Evolutionary conservation across 2,329 filamentous ascomycete genomes (phyloP), one percentile per base, ranked within the genome.

Genomic region (Geosmithia flava): DNA sequence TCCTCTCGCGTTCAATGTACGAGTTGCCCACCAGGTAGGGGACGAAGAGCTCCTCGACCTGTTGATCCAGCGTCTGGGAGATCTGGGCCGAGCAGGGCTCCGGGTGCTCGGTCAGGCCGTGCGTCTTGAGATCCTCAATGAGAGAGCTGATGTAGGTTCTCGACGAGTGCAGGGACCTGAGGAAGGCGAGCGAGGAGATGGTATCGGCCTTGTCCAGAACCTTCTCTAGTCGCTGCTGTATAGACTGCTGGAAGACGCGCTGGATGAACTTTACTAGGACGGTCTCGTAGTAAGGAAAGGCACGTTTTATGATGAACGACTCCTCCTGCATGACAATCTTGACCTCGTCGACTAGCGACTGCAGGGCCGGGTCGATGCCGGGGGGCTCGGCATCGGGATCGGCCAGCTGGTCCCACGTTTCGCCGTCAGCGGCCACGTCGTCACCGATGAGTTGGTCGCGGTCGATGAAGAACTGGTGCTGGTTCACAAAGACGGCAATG

Each of bases 391-490:
- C 81, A 66, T 98, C 93, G 0, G 94, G 94, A 59, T 98, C 93
- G 44, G 94, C 91, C 47, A 98, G 74, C 55, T 84, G 83, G 49
- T 97, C 91, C 90, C 91, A 96, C 2, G 81, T 83, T 52, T 88
- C 79, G 50, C 75, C 76, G 56, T 93, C 87, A 13, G 79, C 76
- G 2, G 76, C 76, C 16, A 95, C 80, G 62, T 95, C 90, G 58
- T 95, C 90, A 0, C 84, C 85, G 46, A 95, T 83, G 49, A 98
- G 72, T 63, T 97, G 91, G 55, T 89, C 93, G 23, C 90, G 78
- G 61, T 97, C 93, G 59, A 98, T 96, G 68, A 98, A 98, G 74
- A 98, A 98, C 59, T 95, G 89, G 67, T 98, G 94, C 64, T 98
- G 93, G 61, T 98, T 98, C 60, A 98, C 91, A 64, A 97, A 98